These are phyloP conservation scores for Bruguiera gymnorhiza DNA, from an alignment of 345 rosid species.

Conservation along the genomic window DNA sequence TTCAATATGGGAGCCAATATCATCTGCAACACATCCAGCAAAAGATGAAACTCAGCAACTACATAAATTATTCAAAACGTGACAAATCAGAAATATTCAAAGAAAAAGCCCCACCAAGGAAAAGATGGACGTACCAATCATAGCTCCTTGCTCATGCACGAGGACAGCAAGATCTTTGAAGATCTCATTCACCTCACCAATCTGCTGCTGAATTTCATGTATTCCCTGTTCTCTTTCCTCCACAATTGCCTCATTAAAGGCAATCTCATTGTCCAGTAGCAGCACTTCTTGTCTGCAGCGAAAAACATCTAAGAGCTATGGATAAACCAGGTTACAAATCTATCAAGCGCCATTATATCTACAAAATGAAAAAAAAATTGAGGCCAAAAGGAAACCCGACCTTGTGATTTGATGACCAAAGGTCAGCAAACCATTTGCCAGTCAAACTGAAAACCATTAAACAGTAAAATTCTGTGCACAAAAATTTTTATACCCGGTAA, in stretches of 20 bases:
- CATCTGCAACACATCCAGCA: constrained; percentile 50
- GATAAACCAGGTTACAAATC: not conserved
- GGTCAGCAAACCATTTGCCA: too few relatives aligned
- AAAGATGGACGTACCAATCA: constrained; percentile 57
- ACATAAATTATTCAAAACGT: not conserved
- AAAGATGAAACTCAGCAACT: not conserved
- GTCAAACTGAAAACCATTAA: too few relatives aligned
- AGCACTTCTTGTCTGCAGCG: constrained; percentile 75
- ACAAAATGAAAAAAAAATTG: too few relatives aligned
- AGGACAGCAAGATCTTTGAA: constrained; percentile 91
- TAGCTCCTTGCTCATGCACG: constrained; percentile 91
- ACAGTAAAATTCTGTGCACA: too few relatives aligned
- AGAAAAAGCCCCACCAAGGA: constrained; percentile 3
- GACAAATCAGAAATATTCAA: not conserved
- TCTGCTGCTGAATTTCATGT: constrained; percentile 89
- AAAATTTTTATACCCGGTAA: too few relatives aligned
- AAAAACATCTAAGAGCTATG: constrained; percentile 9
- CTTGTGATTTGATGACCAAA: too few relatives aligned
- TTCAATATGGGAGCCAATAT: constrained; percentile 70
- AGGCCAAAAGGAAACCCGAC: too few relatives aligned
- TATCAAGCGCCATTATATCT: not conserved
- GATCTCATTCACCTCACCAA: constrained; percentile 92
- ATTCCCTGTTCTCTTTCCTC: constrained; percentile 97
- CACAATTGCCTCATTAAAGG: constrained; percentile 82
- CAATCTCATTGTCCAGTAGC: constrained; percentile 82